These are phyloP conservation scores for Geotrichum europaeum DNA, from an alignment of 1,139 yeast species.

Conservation along the genomic window DNA sequence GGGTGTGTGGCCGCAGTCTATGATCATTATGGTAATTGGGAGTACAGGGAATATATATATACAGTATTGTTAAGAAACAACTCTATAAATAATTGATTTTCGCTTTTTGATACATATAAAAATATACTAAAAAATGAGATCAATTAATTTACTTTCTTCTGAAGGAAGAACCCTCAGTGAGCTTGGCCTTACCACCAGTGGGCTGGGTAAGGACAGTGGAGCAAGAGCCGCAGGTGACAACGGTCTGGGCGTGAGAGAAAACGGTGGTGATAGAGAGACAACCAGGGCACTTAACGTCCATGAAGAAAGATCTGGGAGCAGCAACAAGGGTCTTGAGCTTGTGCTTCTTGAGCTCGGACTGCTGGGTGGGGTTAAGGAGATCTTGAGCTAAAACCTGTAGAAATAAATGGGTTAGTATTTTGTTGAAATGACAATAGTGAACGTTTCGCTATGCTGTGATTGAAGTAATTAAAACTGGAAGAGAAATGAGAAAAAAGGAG, in stretches of 20 bases:
- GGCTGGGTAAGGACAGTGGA: conserved; percentile 98
- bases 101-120: not conserved
- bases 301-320: conserved; percentile 97
- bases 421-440: too few relatives aligned
- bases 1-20: not conserved
- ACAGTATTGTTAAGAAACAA: not conserved
- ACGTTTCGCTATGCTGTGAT: too few relatives aligned
- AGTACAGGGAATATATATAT: not conserved
- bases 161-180: conserved; percentile 99
- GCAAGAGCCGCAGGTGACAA: conserved; percentile 98
- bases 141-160: conserved; percentile 76
- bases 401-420: not conserved
- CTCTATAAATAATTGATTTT: not conserved
- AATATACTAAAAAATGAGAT: too few relatives aligned
- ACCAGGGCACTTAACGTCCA: conserved; percentile 99
- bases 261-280: conserved; percentile 98
- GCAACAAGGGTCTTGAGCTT: conserved; percentile 97
- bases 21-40: not conserved
- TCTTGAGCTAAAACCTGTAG: conserved; percentile 88
- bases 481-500: too few relatives aligned
- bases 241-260: conserved; percentile 99
- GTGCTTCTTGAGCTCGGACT: conserved; percentile 94
- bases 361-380: conserved; percentile 95
- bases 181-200: conserved; percentile 99
- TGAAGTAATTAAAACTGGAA: not conserved